A percentile compares a stretch with the other conserved stretches of the same genome.
These are phyloP conservation scores for Hansenula lynferdii DNA, from an alignment of 1,139 yeast species.

Conservation along the genomic window DNA sequence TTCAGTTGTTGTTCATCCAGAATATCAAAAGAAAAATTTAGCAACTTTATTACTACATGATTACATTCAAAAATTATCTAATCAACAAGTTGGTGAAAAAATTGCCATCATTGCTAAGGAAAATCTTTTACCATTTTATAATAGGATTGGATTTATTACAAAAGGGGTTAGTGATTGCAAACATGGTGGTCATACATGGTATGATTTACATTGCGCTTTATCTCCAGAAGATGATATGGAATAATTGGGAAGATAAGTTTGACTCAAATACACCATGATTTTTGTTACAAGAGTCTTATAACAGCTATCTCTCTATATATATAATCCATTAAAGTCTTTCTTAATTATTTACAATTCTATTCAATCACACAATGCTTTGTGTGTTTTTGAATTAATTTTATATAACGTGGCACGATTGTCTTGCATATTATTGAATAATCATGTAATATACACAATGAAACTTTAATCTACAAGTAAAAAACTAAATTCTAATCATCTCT, in stretches of 20 bases:
- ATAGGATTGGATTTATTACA: conserved; percentile 69
- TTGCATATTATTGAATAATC: too few relatives aligned
- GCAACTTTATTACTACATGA: conserved; percentile 84
- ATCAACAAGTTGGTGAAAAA: conserved; percentile 80
- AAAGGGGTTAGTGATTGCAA: conserved; percentile 56
- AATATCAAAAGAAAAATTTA: conserved; percentile 74
- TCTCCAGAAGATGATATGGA: conserved; percentile 53
- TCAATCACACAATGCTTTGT: background rate
- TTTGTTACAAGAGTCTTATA: too few relatives aligned
- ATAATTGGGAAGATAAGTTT: too few relatives aligned
- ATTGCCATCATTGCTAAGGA: conserved; percentile 73
- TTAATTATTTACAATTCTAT: too few relatives aligned
- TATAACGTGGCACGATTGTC: background rate
- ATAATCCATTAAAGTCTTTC: too few relatives aligned
- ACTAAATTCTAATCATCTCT: too few relatives aligned
- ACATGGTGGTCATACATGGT: conserved; percentile 62
- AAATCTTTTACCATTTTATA: conserved; percentile 68
- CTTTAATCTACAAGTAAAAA: too few relatives aligned
- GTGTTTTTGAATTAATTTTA: too few relatives aligned
- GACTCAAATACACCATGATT: too few relatives aligned
- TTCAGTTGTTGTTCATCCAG: conserved; percentile 72
- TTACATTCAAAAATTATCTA: conserved; percentile 83
- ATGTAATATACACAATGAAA: too few relatives aligned
- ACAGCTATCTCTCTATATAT: too few relatives aligned
- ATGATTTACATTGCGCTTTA: conserved; percentile 58